Base-by-base conservation (phyloP, 169 alveolate species). In the Plasmodium vinckei region DNA sequence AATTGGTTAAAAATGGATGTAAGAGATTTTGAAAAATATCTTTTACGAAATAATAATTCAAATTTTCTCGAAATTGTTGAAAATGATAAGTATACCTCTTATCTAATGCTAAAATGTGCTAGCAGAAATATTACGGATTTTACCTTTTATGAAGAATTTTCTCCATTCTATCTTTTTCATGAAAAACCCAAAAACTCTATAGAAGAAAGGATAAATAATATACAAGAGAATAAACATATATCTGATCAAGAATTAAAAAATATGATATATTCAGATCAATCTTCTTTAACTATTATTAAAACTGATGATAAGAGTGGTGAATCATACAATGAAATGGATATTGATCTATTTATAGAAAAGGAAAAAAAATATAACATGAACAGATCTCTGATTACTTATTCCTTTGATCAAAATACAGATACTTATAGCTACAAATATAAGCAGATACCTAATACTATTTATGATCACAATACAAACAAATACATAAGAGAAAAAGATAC, bases 401-500 rank as follows among this genome's bases (percentile, higher is more conserved):
- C 33, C 9, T 79, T 51, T 79, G 71, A 79, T 54, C 82, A 79
- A 65, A 79, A 9, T 46, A 79, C 89, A 9, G 60, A 79, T 79
- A 49, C 82, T 21, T 79, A 79, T 60, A 65, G 13, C 33, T 79
- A 79, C 82, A 79, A 79, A 69, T 79, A 79, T 44, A 79, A 79
- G 63, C 89, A 79, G 65, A 79, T 79, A 51, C 89, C 89, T 15
- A 79, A 79, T 70, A 79, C 89, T 64, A 79, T 79, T 33, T 79
- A 79, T 46, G 89, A 79, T 25, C 89, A 63, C 12, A 79, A 79
- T 54, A 65, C 89, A 44, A 79, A 86, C 53, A 86, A 72, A 59
- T 86, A 86, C 54, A 71, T 86, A 33, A 77, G 96, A 23, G 93
- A 88, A 42, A 77, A 87, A n/a, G 92, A 89, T 42, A 91, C 93